Conservation (phyloP, 306 rosid species). For the Prunus campanulata region DNA sequence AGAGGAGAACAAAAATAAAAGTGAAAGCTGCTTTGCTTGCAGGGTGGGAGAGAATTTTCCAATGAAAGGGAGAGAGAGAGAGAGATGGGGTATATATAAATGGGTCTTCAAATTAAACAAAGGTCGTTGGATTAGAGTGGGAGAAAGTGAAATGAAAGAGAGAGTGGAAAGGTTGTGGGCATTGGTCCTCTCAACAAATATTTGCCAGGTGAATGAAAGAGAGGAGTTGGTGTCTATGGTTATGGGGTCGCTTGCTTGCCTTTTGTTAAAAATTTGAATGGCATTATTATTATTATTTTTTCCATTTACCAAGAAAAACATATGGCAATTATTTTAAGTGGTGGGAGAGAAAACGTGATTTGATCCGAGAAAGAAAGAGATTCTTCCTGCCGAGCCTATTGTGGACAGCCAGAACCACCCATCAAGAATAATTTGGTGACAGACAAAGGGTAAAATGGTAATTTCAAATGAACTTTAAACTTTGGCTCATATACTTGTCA, state of each 20-base stretch:
- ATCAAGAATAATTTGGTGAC: too few relatives aligned
- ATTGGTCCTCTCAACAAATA: background rate
- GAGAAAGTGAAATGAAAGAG: constrained; percentile 23
- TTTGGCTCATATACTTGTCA: too few relatives aligned
- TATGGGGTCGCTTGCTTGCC: constrained; percentile 14
- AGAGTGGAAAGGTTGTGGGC: too few relatives aligned
- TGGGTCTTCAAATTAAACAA: background rate
- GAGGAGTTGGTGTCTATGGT: background rate
- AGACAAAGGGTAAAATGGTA: too few relatives aligned
- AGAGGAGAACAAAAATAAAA: constrained; percentile 11
- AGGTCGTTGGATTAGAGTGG: constrained; percentile 2
- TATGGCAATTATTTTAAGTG: background rate
- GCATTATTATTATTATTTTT: background rate
- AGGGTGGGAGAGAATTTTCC: constrained; percentile 55
- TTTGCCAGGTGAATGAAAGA: constrained; percentile 3
- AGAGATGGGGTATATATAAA: background rate
- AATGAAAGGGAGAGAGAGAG: background rate
- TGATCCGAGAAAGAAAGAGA: constrained; percentile 1
- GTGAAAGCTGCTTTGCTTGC: constrained; percentile 67
- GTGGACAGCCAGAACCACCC: constrained; percentile 19
- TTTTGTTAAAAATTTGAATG: background rate
- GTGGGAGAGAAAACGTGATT: constrained; percentile 1
- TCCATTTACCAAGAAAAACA: background rate
- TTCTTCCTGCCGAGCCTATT: constrained; percentile 13
- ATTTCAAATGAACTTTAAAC: too few relatives aligned